A percentile compares a stretch with the other conserved stretches of the same genome.
Evolutionary conservation across 345 rosid genomes (phyloP).

Genomic region (Geranium brycei): DNA sequence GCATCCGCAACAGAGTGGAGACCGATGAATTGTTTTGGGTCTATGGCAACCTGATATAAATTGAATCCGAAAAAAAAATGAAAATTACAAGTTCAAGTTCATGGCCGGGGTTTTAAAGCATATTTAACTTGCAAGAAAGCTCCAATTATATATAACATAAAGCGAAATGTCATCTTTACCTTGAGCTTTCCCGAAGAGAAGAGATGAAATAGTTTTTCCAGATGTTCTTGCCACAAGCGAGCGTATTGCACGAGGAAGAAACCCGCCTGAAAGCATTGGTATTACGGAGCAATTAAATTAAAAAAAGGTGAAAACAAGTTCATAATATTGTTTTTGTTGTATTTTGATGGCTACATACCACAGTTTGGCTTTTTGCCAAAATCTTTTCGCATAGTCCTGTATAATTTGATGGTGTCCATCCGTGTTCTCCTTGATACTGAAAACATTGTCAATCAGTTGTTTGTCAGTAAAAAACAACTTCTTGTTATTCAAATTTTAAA

Average conservation of each 20-base stretch:
- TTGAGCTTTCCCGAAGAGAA: constrained; percentile 74
- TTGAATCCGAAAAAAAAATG: too few relatives aligned
- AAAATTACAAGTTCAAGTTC: too few relatives aligned
- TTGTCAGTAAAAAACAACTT: neutral
- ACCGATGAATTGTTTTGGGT: constrained; percentile 63
- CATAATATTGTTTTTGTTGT: too few relatives aligned
- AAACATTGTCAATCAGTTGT: constrained; percentile 9
- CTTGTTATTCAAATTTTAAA: too few relatives aligned
- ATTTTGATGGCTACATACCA: constrained; percentile 39
- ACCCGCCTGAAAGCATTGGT: constrained; percentile 52
- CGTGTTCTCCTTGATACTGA: constrained; percentile 87
- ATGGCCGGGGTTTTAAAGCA: too few relatives aligned
- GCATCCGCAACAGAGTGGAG: constrained; percentile 67
- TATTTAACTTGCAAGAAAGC: too few relatives aligned
- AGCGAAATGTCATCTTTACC: constrained; percentile 23
- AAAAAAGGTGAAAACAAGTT: too few relatives aligned
- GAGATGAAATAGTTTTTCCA: constrained; percentile 46
- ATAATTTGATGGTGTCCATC: constrained; percentile 81
- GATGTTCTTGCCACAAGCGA: constrained; percentile 73
- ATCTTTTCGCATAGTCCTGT: constrained; percentile 86
- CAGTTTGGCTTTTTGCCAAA: constrained; percentile 82
- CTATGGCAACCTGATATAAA: constrained; percentile 42
- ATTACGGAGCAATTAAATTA: neutral
- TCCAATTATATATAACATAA: too few relatives aligned
- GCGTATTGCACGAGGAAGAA: constrained; percentile 71